Base-by-base conservation (phyloP, 139 green algal genomes). In the Coelastrella sp. region DNA sequence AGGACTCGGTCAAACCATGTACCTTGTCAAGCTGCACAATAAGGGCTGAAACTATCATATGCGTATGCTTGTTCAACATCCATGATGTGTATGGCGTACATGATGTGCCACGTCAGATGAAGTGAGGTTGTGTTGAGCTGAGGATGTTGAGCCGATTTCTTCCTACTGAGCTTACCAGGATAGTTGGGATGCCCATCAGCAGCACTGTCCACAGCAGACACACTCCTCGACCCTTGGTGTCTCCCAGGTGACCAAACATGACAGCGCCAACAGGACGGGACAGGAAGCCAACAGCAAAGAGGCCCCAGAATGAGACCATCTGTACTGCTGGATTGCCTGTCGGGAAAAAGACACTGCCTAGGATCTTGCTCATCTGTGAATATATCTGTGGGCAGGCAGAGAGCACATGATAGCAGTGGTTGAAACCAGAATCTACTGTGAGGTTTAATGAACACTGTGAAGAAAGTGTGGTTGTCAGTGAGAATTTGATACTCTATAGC, bases 271-370 rank as follows among this genome's bases (percentile, higher is more conserved):
- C 78, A 37, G 78, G 78, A 0, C 80, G 67, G 5, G 60, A 81
- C 9, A 76, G 38, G 48, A 81, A 84, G 23, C 78, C 78, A 5
- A 84, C 60, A 63, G 78, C 75, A 38, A 71, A 86, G 21, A 86
- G 35, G 8, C 66, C 80, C 80, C 80, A 86, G 67, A 80, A 86
- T 21, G 80, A 86, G 0, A 86, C 35, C 3, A 43, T 45, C 51
- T 79, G 67, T 25, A 86, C 50, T 13, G 51, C 66, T 34, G 66
- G 9, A 9, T 86, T 43, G 35, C 41, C 57, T 21, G 50, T 48
- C 5, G 80, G 80, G 50, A 86, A 86, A 51, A 86, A 86, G 13
- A 86, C 67, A n/a, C 73, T 86, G 23, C 68, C 67, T 23, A 86
- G 67, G 23, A 68, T 40, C 34, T 78, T 72, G 50, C 40, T 78